phyloP scores from a whole-genome alignment of 139 green algal genomes.

The Eudorina sp. region DNA sequence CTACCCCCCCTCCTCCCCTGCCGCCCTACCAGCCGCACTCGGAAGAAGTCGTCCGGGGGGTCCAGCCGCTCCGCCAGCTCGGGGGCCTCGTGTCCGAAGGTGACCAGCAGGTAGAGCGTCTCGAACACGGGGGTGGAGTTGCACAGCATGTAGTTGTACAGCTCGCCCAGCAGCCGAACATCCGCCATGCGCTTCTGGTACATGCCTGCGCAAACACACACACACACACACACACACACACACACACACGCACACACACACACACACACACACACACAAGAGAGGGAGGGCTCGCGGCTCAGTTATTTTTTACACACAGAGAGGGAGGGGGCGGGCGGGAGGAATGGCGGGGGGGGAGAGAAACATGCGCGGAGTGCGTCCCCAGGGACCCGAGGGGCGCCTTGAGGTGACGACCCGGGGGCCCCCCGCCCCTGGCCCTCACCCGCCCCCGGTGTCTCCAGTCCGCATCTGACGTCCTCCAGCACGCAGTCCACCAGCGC shows the following conservation, averaged over 20 bases:
- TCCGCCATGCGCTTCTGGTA: conserved; percentile 91
- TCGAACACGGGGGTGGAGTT: conserved; percentile 86
- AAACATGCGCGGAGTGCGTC: no score
- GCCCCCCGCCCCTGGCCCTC: neutral
- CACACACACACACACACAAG: neutral
- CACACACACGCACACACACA: neutral
- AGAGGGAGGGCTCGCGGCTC: no score
- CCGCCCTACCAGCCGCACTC: conserved; percentile 61
- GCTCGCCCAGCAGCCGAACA: conserved; percentile 90
- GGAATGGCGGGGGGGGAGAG: no score
- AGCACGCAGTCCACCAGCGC: conserved; percentile 83
- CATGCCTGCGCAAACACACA: conserved; percentile 44
- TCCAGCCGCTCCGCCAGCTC: conserved; percentile 58
- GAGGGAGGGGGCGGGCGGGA: no score
- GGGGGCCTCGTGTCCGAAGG: conserved; percentile 74
- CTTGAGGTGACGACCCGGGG: no score
- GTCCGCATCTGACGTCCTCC: conserved; percentile 86
- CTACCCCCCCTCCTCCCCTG: neutral
- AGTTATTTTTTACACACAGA: no score
- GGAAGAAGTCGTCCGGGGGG: conserved; percentile 69
- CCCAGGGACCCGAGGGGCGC: no score
- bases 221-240: neutral
- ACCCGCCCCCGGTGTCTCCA: conserved; percentile 74
- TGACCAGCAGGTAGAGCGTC: conserved; percentile 90
- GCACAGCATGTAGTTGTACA: conserved; percentile 93